phyloP scores from a whole-genome alignment of 2,329 filamentous ascomycete species.

The Venturia nashicola region DNA sequence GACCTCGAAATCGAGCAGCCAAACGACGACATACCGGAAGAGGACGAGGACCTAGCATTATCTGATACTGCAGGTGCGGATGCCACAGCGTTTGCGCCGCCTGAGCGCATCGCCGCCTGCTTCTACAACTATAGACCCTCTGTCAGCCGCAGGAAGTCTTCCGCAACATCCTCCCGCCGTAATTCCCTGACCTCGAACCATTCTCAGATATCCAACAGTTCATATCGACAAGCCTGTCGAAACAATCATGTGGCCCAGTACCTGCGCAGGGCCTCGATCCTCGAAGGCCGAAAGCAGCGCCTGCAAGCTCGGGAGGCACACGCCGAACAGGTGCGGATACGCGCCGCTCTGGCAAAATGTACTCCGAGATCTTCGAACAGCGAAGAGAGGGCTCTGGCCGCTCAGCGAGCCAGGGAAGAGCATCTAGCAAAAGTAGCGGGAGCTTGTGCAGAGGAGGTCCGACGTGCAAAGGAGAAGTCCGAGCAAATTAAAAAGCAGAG shows the following conservation, averaged over 20 bases:
- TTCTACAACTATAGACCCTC: conserved; percentile 60
- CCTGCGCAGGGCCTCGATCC: conserved; percentile 65
- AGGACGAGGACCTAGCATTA: conserved; percentile 25
- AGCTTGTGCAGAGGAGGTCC: conserved; percentile 70
- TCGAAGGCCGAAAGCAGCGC: conserved; percentile 68
- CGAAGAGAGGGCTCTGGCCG: conserved; percentile 66
- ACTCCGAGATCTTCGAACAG: conserved; percentile 53
- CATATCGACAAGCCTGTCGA: conserved; percentile 42
- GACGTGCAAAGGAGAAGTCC: conserved; percentile 70
- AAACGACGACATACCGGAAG: conserved; percentile 28
- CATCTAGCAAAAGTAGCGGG: conserved; percentile 74
- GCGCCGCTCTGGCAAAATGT: conserved; percentile 63
- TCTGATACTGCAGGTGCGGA: conserved; percentile 27
- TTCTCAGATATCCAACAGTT: conserved; percentile 54
- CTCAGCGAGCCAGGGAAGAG: conserved; percentile 65
- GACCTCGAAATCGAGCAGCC: neutral
- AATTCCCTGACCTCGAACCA: conserved; percentile 70
- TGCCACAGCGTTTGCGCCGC: conserved; percentile 40
- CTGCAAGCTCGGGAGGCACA: conserved; percentile 71
- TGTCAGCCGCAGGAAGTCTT: conserved; percentile 56
- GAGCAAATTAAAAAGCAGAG: conserved; percentile 72
- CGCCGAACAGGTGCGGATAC: conserved; percentile 68
- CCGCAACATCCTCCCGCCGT: conserved; percentile 64
- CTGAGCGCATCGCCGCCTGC: conserved; percentile 64
- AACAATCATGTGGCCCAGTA: conserved; percentile 71